Percentiles rank a stretch among this genome's conserved stretches.
phyloP scores from a whole-genome alignment of 1,139 yeast genomes.

The Diutina siamensis region DNA sequence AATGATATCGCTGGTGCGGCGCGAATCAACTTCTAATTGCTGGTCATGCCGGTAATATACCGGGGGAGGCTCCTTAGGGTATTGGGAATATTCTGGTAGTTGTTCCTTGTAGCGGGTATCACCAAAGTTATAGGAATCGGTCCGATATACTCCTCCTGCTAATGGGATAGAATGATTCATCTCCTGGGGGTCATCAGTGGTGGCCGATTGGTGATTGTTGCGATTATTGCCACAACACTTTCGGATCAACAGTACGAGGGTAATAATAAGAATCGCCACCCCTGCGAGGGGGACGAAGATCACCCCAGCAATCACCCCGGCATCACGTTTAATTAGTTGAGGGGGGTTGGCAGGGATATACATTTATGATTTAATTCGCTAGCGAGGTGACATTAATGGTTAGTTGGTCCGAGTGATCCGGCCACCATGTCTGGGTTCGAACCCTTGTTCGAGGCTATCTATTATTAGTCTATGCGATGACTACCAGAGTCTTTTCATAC shows the following conservation, averaged over 20 bases:
- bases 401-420: background rate
- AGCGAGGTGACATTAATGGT: too few relatives aligned
- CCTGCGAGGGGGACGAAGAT: constrained; percentile 2
- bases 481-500: constrained; percentile 7
- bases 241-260: too few relatives aligned
- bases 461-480: background rate
- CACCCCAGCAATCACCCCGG: background rate
- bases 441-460: too few relatives aligned
- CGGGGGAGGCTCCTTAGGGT: background rate
- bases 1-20: background rate
- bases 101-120: background rate
- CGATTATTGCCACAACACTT: too few relatives aligned
- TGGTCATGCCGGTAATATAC: background rate
- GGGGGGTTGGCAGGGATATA: too few relatives aligned
- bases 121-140: background rate
- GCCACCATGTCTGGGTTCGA: too few relatives aligned
- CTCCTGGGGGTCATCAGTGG: too few relatives aligned
- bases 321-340: constrained; percentile 3
- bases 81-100: background rate
- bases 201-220: too few relatives aligned
- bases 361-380: too few relatives aligned
- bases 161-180: background rate
- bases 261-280: background rate
- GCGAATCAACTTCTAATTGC: background rate
- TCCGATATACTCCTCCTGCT: background rate